These are phyloP conservation scores for Colletotrichum sp. DNA, from an alignment of 2,329 filamentous ascomycete genomes.

Conservation along the genomic window DNA sequence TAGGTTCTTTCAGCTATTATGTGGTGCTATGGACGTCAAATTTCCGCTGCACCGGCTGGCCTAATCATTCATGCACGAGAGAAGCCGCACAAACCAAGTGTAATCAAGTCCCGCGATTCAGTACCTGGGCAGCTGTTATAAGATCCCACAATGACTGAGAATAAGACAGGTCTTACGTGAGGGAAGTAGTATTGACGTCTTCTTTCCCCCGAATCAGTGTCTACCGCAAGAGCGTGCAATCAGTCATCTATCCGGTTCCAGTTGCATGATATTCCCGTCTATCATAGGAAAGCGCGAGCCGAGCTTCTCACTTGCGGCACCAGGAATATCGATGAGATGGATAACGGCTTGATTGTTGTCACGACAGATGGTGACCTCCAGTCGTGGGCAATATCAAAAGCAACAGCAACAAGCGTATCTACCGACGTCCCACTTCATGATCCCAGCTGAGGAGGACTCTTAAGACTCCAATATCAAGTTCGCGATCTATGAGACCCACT, in stretches of 20 bases:
- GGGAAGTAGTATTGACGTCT: not conserved
- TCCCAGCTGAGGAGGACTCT: not conserved
- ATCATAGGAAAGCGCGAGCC: not conserved
- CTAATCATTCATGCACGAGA: not conserved
- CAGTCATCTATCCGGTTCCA: not conserved
- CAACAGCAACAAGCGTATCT: not conserved
- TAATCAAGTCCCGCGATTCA: not conserved
- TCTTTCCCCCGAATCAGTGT: not conserved
- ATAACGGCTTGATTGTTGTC: not conserved
- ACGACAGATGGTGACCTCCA: not conserved
- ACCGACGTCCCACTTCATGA: not conserved
- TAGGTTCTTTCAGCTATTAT: not conserved
- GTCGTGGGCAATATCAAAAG: not conserved
- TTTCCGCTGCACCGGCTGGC: not conserved
- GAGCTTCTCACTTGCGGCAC: rapidly evolving
- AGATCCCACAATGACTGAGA: no score
- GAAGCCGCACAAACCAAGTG: not conserved
- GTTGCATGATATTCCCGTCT: not conserved
- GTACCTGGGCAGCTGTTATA: not conserved
- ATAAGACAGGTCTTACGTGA: not conserved
- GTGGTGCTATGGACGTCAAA: not conserved
- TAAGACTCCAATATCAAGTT: not conserved
- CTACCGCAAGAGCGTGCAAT: not conserved
- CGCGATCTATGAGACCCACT: not conserved
- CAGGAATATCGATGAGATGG: not conserved